Evolutionary conservation across 371 early-diverging fungal genomes (phyloP), one percentile per base, ranked within the genome.

Genomic region (Smittium mucronatum): DNA sequence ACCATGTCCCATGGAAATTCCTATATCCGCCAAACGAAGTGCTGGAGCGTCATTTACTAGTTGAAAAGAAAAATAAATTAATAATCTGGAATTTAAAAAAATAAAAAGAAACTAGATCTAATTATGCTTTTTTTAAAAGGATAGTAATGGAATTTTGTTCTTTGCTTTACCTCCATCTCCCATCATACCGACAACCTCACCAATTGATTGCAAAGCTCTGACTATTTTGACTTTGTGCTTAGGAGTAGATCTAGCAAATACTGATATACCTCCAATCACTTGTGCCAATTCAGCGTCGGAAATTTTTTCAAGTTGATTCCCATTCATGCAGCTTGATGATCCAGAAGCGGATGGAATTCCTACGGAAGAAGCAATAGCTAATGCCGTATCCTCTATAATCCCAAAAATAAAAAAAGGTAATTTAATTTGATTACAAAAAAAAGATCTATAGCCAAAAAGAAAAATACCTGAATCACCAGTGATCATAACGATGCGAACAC

Each of bases 151-250:
- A n/a, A n/a, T n/a, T n/a, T n/a, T n/a, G n/a, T n/a, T n/a, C n/a
- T n/a, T n/a, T n/a, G n/a, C 97, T 77, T 95, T 94, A 0, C 93
- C 90, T 82, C 98, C 98, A 77, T 99, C 99, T 69, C 99, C 99
- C 16, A 97, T 97, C 96, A 99, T 96, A 36, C 95, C 98, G 29
- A 96, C 97, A 47, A 98, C 87, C 35, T 83, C 89, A 8, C 97
- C 98, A 32, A 83, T 75, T 30, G 80, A 82, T 78, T 95, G 89
- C 71, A 99, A 82, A 36, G 94, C 75, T 76, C 93, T 88, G 1
- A 98, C 95, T 72, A 98, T 81, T 75, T 92, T 83, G 75, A 87
- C 84, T 82, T 99, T 99, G 83, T 98, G 96, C 36, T 88, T 80
- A 58, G 98, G 98, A 79, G 95, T 94, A 0, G 94, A 91, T 60